Conservation (phyloP, 1,284 basidiomycete genomes). For the Mycosarcoma maydis region DNA sequence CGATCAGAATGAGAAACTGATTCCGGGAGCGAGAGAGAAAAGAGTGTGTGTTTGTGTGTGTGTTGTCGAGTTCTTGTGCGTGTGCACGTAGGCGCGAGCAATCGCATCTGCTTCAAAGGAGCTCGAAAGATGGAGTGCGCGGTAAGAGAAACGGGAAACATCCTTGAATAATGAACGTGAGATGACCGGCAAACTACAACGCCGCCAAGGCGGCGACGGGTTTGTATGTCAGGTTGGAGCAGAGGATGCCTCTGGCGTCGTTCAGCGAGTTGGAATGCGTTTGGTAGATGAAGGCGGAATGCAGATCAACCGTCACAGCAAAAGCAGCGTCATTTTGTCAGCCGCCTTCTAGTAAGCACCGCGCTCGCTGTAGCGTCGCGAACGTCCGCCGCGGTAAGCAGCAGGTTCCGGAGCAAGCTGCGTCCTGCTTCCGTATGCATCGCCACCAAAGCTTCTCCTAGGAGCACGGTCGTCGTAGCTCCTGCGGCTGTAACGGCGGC, state of each 20-base stretch:
- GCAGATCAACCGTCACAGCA: background rate
- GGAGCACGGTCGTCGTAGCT: conserved; percentile 38
- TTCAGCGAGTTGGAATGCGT: background rate
- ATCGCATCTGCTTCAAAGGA: background rate
- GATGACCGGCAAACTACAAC: background rate
- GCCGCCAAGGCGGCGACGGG: background rate
- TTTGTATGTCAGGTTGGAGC: conserved; percentile 12
- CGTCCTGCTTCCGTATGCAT: conserved; percentile 34
- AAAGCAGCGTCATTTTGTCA: too few relatives aligned
- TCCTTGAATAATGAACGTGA: conserved; percentile 17
- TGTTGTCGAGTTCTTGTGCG: background rate
- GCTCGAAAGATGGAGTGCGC: too few relatives aligned
- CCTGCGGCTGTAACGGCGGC: conserved; percentile 21
- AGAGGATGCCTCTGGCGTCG: background rate
- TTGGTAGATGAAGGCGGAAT: background rate
- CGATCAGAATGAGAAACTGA: background rate
- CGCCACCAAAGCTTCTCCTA: conserved; percentile 32
- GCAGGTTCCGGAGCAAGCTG: conserved; percentile 23
- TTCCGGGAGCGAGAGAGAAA: background rate
- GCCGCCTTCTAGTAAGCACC: conserved; percentile 51
- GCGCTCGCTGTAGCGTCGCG: conserved; percentile 46
- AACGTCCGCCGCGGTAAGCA: conserved; percentile 45
- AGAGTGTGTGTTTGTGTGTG: background rate
- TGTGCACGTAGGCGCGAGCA: background rate
- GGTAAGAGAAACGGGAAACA: too few relatives aligned